Base-by-base conservation (phyloP, 2,329 filamentous ascomycete species). In the Raffaelea ambrosiae region DNA sequence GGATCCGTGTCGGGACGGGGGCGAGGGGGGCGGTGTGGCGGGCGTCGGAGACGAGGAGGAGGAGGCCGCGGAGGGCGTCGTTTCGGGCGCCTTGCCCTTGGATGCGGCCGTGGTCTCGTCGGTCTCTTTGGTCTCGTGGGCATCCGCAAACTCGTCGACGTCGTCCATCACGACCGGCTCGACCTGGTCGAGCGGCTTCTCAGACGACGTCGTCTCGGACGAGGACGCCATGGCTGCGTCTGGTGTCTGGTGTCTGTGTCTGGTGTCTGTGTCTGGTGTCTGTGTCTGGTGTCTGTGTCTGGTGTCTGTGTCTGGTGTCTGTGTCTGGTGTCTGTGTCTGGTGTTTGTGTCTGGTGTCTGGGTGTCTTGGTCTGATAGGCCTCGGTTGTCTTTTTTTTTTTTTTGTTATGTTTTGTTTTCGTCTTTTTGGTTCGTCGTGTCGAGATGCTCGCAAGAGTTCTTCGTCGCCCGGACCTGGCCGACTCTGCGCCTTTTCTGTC, bases 11-110 rank as follows among this genome's bases (percentile, higher is more conserved):
- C n/a, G n/a, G n/a, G n/a, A n/a, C n/a, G n/a, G n/a, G n/a, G n/a
- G n/a, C n/a, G 52, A 58, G 31, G 8, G 53, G 47, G 48, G 43
- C 35, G 43, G 36, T 40, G 14, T 9, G 46, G 51, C 46, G 22
- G 45, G 49, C 35, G 48, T 48, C 14, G 48, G 45, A 45, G 36
- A 49, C 50, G 52, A 40, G 31, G 48, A 29, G 46, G 52, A 53
- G 2, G 47, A 47, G 22, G 58, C 53, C n/a, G n/a, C n/a, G n/a
- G n/a, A n/a, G n/a, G n/a, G n/a, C n/a, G n/a, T n/a, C n/a, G n/a
- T n/a, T n/a, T n/a, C n/a, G n/a, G 26, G 7, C 26, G 7, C 26
- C 26, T 29, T 29, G 26, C 26, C 26, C 50, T 59, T 58, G 31
- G 50, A 7, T 29, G 7, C 26, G 13, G 26, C 7, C 26, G 7